Percentiles rank a stretch among this genome's conserved stretches.
Conservation (phyloP, 495 filamentous ascomycete genomes). For the Penicillium tannophilum region DNA sequence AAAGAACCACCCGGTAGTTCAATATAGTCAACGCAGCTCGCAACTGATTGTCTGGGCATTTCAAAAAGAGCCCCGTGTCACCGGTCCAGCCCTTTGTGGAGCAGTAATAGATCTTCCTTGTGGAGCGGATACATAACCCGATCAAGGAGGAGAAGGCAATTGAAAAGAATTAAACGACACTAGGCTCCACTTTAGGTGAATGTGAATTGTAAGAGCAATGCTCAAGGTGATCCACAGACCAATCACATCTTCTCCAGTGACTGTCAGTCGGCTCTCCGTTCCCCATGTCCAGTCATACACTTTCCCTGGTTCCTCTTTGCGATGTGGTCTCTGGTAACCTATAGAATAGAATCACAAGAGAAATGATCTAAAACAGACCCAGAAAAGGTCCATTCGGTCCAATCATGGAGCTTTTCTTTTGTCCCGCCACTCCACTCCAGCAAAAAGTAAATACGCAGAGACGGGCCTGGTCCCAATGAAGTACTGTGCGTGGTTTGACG, state of each 20-base stretch:
- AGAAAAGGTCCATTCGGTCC: not conserved
- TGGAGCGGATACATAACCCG: slow-evolving; percentile 5
- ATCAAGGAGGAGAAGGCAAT: not conserved
- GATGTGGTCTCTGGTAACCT: slow-evolving; percentile 5
- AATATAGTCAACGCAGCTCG: not conserved
- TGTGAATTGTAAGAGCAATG: not conserved
- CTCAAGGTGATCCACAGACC: slow-evolving; percentile 3
- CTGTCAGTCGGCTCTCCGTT: slow-evolving; percentile 13
- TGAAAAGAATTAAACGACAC: not conserved
- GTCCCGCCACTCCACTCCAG: not conserved
- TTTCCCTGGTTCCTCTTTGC: slow-evolving; percentile 18
- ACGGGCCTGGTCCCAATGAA: slow-evolving; percentile 13
- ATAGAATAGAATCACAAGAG: slow-evolving; percentile 2
- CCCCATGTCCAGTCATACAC: slow-evolving; percentile 13
- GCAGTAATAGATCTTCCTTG: not conserved
- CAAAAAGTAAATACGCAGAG: not conserved
- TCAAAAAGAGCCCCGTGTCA: not conserved
- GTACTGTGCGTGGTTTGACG: slow-evolving; percentile 16
- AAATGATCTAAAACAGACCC: not conserved
- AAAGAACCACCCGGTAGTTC: not conserved
- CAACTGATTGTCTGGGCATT: not conserved
- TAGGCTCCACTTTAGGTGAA: slow-evolving; percentile 1
- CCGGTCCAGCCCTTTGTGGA: slow-evolving; percentile 14
- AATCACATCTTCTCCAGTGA: slow-evolving; percentile 11
- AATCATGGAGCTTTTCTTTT: not conserved